Evolutionary conservation across 164 flowering plant genomes (phyloP).

Genomic region (Litsea cubeba): DNA sequence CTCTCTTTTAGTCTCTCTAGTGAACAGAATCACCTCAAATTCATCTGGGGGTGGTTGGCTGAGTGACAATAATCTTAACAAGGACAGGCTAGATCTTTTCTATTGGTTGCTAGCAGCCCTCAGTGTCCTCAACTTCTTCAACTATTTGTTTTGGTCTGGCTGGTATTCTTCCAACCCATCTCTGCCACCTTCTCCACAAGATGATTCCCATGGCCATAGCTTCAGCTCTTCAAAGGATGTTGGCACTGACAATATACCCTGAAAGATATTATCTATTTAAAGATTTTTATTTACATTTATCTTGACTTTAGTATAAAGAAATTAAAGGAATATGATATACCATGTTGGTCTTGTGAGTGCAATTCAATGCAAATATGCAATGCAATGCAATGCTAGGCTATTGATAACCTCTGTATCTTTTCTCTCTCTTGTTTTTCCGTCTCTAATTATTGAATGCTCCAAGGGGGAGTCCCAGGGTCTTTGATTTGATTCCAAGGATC

Average conservation of each 20-base stretch:
- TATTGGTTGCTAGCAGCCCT: constrained; percentile 65
- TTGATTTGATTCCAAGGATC: constrained; percentile 20
- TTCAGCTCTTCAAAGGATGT: constrained; percentile 26
- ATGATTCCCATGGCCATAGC: constrained; percentile 19
- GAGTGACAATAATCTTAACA: constrained; percentile 56
- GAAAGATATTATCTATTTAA: constrained; percentile 6
- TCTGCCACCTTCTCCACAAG: constrained; percentile 17
- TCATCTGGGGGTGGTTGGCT: constrained; percentile 47
- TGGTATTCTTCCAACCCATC: constrained; percentile 49
- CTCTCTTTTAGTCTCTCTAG: constrained; percentile 53
- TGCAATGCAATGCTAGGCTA: constrained; percentile 11
- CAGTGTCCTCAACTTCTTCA: constrained; percentile 57
- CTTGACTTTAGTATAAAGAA: constrained; percentile 13
- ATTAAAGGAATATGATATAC: neutral
- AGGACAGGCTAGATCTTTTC: constrained; percentile 60
- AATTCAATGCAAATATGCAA: too few species aligned
- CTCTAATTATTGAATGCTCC: constrained; percentile 14
- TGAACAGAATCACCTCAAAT: constrained; percentile 45
- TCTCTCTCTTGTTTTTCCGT: neutral
- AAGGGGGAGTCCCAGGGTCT: constrained; percentile 10
- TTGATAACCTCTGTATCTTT: constrained; percentile 7
- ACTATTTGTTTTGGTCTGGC: constrained; percentile 62
- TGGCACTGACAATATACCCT: constrained; percentile 24
- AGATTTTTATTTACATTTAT: neutral
- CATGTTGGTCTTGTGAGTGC: constrained; percentile 10